Conservation (phyloP, 2,329 filamentous ascomycete species). For the Penicillium polonicum region DNA sequence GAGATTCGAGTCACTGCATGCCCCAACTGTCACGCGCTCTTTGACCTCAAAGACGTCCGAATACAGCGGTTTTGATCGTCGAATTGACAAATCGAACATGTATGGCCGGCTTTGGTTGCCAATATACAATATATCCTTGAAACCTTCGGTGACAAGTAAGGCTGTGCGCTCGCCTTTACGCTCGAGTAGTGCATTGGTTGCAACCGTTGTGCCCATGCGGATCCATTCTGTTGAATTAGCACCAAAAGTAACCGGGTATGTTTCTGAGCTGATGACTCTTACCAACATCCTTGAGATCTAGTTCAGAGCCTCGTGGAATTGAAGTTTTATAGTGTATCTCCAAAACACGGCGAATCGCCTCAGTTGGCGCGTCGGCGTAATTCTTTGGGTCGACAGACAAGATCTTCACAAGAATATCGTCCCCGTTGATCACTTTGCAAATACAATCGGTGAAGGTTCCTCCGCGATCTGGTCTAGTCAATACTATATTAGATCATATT, state of each 20-base stretch:
- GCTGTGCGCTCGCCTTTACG: constrained; percentile 23
- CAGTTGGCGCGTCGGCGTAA: constrained; percentile 68
- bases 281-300: constrained; percentile 17
- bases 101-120: constrained; percentile 81
- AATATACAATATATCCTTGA: constrained; percentile 78
- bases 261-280: background rate
- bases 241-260: background rate
- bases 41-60: constrained; percentile 26
- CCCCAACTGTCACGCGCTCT: constrained; percentile 48
- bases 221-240: constrained; percentile 47
- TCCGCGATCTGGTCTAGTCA: constrained; percentile 41
- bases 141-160: constrained; percentile 66
- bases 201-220: constrained; percentile 88
- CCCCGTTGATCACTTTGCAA: background rate
- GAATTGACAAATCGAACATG: constrained; percentile 82
- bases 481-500: background rate
- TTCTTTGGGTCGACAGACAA: constrained; percentile 83
- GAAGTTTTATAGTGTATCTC: constrained; percentile 6
- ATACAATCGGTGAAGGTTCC: constrained; percentile 20
- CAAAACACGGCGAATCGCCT: constrained; percentile 18
- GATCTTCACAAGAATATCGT: constrained; percentile 74
- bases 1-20: constrained; percentile 22
- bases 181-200: constrained; percentile 70
- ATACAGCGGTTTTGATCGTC: constrained; percentile 62
- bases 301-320: constrained; percentile 15